phyloP scores from a whole-genome alignment of 225 moss, liverwort and hornwort genomes.

The Pseudoscleropodium purum region DNA sequence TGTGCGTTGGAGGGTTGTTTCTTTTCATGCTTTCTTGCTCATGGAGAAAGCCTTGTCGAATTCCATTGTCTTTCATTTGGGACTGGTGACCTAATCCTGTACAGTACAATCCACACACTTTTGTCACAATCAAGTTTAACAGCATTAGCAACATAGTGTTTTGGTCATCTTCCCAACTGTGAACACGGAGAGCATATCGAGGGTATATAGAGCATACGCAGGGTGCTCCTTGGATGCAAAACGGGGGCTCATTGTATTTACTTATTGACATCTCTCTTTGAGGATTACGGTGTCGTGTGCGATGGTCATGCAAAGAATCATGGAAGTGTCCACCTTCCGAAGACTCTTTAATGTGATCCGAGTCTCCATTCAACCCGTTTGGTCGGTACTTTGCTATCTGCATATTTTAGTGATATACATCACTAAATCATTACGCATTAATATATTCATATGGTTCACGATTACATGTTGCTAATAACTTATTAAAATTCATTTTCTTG shows the following conservation, averaged over 20 bases:
- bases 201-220: not conserved
- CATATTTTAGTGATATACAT: not conserved
- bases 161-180: not conserved
- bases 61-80: constrained; percentile 58
- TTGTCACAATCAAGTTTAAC: not conserved
- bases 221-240: not conserved
- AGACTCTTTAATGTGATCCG: constrained; percentile 35
- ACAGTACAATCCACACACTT: not conserved
- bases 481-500: not conserved
- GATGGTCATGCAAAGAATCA: constrained; percentile 20
- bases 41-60: constrained; percentile 34
- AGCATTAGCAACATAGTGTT: not conserved
- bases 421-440: not conserved
- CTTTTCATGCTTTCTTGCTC: constrained; percentile 55
- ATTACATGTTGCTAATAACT: not conserved
- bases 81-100: constrained; percentile 61
- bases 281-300: constrained; percentile 15
- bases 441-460: not conserved
- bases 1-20: constrained; percentile 23
- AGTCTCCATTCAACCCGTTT: constrained; percentile 68
- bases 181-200: not conserved
- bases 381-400: constrained; percentile 98
- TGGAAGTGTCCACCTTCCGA: constrained; percentile 26
- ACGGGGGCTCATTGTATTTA: constrained; percentile 7
- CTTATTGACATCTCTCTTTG: constrained; percentile 34